Evolutionary conservation across 805 yeast species (phyloP), one percentile per base, ranked within the genome.

Genomic region (Lipomyces sp.): DNA sequence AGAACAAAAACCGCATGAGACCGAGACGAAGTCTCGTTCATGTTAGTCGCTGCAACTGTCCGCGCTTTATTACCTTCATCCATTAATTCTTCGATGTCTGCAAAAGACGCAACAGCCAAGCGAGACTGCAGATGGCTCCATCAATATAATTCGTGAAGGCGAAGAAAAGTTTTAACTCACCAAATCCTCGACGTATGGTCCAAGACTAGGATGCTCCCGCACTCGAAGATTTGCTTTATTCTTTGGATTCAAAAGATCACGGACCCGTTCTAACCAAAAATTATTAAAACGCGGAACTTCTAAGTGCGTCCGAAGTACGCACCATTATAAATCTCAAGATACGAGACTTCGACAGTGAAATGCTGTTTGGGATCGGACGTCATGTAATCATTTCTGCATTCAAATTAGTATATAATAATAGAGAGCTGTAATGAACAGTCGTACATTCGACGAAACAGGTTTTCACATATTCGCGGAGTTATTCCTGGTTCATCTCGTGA

Each of bases 1-100:
- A 86, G 64, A 0, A 87, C 82, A 51, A 86, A 75, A 1, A 86
- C 84, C 0, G 95, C 91, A 63, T 86, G 95, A 0, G 93, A 84
- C 55, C 95, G 72, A 1, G 90, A 83, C 34, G 90, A 83, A 19
- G 74, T 70, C 43, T 80, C 82, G 66, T 86, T 86, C 83, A 83
- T 79, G 39, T 76, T 74, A 0, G 95, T 86, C 2, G 84, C 67
- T 0, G 90, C 95, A 0, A 87, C 82, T 1, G 84, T 78, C 47
- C 95, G 70, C 16, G 53, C 71, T 23, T 56, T 59, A 51, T 78
- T 78, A 0, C 95, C 95, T 34, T 64, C 60, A 1, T 58, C 61
- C 55, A 87, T 67, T 21, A 71, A 70, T 31, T 62, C 67, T 38
- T 70, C 55, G 32, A 85, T 80, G 26, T 82, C 82, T 0, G 67